phyloP scores from a whole-genome alignment of 345 rosid genomes.

The Odontarrhena argentea region DNA sequence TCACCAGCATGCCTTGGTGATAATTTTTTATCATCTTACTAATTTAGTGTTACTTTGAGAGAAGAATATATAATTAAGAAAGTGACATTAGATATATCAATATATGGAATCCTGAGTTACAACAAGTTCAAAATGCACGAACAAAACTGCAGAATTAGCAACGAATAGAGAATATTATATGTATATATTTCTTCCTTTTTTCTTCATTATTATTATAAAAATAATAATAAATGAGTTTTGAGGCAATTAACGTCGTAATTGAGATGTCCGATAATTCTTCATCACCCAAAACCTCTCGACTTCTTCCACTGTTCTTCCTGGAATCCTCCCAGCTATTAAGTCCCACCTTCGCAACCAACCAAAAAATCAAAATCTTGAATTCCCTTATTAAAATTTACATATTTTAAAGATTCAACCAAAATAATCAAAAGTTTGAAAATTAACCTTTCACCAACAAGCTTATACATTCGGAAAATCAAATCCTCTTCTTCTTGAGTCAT shows the following conservation, averaged over 20 bases:
- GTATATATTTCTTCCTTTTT: slow-evolving; percentile 5
- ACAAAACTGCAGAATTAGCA: slow-evolving; percentile 35
- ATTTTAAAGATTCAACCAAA: neutral
- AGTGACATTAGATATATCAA: neutral
- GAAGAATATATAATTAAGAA: neutral
- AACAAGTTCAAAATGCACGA: slow-evolving; percentile 11
- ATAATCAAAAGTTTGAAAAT: slow-evolving; percentile 1
- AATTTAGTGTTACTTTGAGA: too few relatives aligned
- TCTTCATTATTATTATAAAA: slow-evolving; percentile 3
- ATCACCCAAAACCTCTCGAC: slow-evolving; percentile 66
- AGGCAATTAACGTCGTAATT: slow-evolving; percentile 36
- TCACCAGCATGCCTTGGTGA: too few relatives aligned
- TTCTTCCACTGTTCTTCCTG: slow-evolving; percentile 70
- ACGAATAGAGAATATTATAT: slow-evolving; percentile 22
- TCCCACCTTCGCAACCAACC: slow-evolving; percentile 53
- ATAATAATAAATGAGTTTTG: neutral
- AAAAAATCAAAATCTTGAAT: neutral
- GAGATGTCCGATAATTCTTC: slow-evolving; percentile 38
- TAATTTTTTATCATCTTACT: too few relatives aligned
- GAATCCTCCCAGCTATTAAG: slow-evolving; percentile 74
- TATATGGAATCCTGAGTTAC: slow-evolving; percentile 6
- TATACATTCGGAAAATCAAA: slow-evolving; percentile 53
- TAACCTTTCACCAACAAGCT: slow-evolving; percentile 61
- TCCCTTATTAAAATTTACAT: neutral
- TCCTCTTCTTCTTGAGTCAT: slow-evolving; percentile 63